Percentiles rank a stretch among this genome's conserved stretches.
Conservation (phyloP, 2,329 filamentous ascomycete genomes). For the Diaporthe batatas region DNA sequence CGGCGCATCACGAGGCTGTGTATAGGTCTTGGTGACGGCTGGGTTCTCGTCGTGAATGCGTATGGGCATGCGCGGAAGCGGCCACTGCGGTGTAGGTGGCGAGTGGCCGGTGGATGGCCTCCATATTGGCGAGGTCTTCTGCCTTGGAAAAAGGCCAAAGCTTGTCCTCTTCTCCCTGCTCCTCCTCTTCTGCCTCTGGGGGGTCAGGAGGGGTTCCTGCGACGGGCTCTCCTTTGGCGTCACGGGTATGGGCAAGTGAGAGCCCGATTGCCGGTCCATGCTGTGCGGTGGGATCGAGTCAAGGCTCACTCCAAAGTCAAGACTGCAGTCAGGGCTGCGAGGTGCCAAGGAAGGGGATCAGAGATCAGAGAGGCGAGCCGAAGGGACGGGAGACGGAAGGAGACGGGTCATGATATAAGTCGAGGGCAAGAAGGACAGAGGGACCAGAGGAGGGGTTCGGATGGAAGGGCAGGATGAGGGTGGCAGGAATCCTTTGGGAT, state of each 20-base stretch:
- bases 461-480: constrained; percentile 34
- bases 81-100: constrained; percentile 41
- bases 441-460: constrained; percentile 2
- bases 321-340: constrained; percentile 20
- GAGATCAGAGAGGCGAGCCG: background rate
- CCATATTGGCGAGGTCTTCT: constrained; percentile 40
- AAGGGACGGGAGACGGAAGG: background rate
- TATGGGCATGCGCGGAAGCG: constrained; percentile 37
- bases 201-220: constrained; percentile 39
- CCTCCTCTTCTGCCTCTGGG: constrained; percentile 35
- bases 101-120: constrained; percentile 40
- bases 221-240: constrained; percentile 40
- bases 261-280: constrained; percentile 41
- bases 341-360: background rate
- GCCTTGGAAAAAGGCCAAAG: constrained; percentile 38
- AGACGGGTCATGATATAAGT: constrained; percentile 26
- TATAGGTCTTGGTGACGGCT: constrained; percentile 38
- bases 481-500: constrained; percentile 35
- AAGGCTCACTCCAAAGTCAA: background rate
- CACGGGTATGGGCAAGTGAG: constrained; percentile 41
- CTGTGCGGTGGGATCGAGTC: background rate
- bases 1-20: constrained; percentile 38
- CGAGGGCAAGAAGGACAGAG: background rate
- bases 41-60: constrained; percentile 35
- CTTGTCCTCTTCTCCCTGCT: constrained; percentile 39